phyloP scores from a whole-genome alignment of 176 grass and related monocot species.

The Coix lacrymajobi region DNA sequence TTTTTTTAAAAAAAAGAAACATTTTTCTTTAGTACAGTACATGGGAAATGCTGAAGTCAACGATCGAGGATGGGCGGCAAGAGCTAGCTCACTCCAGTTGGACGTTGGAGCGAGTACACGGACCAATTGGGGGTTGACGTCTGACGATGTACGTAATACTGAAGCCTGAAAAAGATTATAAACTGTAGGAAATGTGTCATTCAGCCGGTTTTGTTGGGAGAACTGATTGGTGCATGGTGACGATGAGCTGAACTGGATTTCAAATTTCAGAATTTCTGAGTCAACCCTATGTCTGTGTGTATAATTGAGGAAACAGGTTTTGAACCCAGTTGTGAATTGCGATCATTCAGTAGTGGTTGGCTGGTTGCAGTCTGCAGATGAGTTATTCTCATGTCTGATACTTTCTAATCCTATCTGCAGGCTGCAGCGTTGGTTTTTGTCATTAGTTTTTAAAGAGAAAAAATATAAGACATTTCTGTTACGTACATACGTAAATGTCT shows the following conservation, averaged over 20 bases:
- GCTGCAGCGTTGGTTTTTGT: neutral
- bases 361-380: neutral
- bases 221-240: neutral
- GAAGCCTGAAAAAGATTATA: neutral
- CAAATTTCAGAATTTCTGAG: neutral
- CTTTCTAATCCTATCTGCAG: neutral
- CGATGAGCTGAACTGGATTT: neutral
- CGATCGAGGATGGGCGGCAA: slow-evolving; percentile 13
- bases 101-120: neutral
- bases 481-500: no score
- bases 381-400: neutral
- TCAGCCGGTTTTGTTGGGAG: neutral
- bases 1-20: no score
- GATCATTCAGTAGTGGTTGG: neutral
- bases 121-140: neutral
- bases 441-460: no score
- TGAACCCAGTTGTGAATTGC: neutral
- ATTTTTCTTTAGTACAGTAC: neutral
- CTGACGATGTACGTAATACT: neutral
- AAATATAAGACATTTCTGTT: no score
- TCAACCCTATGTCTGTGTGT: neutral
- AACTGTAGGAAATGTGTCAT: neutral
- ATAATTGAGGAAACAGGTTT: neutral
- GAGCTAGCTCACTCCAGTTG: neutral
- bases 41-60: slow-evolving; percentile 28